Conservation (phyloP, 1,284 basidiomycete species). For the Cutaneotrichosporon cyanovorans region DNA sequence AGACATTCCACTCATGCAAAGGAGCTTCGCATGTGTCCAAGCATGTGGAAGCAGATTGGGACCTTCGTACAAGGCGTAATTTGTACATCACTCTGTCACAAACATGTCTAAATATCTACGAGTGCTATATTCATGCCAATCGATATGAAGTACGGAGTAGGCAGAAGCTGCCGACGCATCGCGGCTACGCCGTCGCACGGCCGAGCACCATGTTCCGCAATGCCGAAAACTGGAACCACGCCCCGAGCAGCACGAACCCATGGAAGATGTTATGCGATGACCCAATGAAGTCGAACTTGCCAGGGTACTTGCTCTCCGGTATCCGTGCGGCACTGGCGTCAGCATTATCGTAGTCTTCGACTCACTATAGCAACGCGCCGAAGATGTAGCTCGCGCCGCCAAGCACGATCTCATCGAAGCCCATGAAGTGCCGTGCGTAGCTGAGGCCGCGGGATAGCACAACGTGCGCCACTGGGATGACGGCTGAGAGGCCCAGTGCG, state of each 20-base stretch:
- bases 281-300: conserved; percentile 70
- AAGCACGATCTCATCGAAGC: conserved; percentile 59
- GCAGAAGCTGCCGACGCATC: no score
- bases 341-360: conserved; percentile 24
- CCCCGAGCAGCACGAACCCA: conserved; percentile 67
- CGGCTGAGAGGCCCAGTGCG: conserved; percentile 64
- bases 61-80: no score
- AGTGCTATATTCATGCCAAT: no score
- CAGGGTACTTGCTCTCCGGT: conserved; percentile 69
- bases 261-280: conserved; percentile 81
- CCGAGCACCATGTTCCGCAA: conserved; percentile 39
- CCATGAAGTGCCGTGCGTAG: conserved; percentile 57
- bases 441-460: conserved; percentile 55
- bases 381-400: conserved; percentile 62
- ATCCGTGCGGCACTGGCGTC: conserved; percentile 63
- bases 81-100: no score
- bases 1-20: no score
- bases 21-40: no score
- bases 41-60: no score
- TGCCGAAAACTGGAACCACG: conserved; percentile 60
- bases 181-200: no score
- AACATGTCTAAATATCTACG: no score
- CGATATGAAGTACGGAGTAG: no score
- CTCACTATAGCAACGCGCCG: conserved; percentile 75
- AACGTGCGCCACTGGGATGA: conserved; percentile 65